Evolutionary conservation across 495 filamentous ascomycete species (phyloP).

Genomic region (Xylaria cubensis): DNA sequence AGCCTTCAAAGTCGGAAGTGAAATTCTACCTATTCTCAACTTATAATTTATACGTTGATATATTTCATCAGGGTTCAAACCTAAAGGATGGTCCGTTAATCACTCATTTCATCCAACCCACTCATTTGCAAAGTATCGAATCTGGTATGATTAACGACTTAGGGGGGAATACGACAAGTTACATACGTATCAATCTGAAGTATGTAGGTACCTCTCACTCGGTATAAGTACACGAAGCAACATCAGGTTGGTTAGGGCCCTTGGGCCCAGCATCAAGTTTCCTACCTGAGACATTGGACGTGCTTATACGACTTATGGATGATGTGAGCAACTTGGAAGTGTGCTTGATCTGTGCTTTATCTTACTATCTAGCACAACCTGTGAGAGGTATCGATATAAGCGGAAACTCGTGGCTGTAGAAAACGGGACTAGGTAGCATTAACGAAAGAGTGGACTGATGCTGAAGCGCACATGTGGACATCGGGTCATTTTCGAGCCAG

Average conservation of each 20-base stretch:
- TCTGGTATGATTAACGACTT: neutral
- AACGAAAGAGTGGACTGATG: slow-evolving; percentile 12
- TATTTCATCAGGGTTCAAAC: neutral
- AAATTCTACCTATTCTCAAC: neutral
- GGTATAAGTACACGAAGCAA: neutral
- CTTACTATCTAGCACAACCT: neutral
- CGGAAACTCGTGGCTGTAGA: slow-evolving; percentile 1
- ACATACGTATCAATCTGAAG: neutral
- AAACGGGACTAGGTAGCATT: slow-evolving; percentile 6
- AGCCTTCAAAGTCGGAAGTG: too few relatives aligned
- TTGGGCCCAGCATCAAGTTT: neutral
- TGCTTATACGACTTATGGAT: neutral
- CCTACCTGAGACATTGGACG: neutral
- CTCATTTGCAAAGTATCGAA: neutral
- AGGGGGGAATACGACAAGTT: neutral
- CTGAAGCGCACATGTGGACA: slow-evolving; percentile 17
- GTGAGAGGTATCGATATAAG: neutral
- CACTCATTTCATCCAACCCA: neutral
- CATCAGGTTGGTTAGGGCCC: neutral
- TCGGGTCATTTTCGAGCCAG: slow-evolving; percentile 21
- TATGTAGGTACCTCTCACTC: neutral
- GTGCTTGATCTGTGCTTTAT: neutral
- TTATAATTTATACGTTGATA: neutral
- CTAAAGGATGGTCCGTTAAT: neutral
- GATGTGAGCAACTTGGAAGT: neutral